phyloP scores from a whole-genome alignment of 352 stramenopile genomes.

The Phytophthora kernoviae region DNA sequence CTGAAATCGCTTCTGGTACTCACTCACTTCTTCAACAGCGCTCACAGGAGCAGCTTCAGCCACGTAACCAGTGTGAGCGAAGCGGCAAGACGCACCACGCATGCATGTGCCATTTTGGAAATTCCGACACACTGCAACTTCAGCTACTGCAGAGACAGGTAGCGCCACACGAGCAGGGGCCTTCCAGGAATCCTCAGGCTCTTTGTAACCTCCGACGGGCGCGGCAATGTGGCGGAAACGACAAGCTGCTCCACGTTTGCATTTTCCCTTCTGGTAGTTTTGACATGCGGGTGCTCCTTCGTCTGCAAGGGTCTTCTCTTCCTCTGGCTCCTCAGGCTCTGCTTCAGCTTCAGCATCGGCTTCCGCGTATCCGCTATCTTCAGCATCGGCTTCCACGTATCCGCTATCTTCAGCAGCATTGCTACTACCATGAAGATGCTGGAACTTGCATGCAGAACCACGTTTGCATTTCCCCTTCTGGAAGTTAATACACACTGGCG shows the following conservation, averaged over 20 bases:
- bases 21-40: slow-evolving; percentile 59
- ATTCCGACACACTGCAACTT: slow-evolving; percentile 58
- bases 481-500: slow-evolving; percentile 74
- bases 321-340: slow-evolving; percentile 16
- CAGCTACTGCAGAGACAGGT: slow-evolving; percentile 42
- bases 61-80: slow-evolving; percentile 50
- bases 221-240: slow-evolving; percentile 62
- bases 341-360: slow-evolving; percentile 5
- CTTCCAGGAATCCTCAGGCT: slow-evolving; percentile 22
- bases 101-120: slow-evolving; percentile 49
- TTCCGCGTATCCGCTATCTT: slow-evolving; percentile 11
- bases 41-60: slow-evolving; percentile 14
- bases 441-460: slow-evolving; percentile 58
- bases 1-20: slow-evolving; percentile 71
- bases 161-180: slow-evolving; percentile 42
- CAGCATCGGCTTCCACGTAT: slow-evolving; percentile 3
- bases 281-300: slow-evolving; percentile 59
- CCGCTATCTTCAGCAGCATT: slow-evolving; percentile 9
- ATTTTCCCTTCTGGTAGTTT: slow-evolving; percentile 74
- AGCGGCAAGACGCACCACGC: slow-evolving; percentile 59
- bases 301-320: slow-evolving; percentile 46
- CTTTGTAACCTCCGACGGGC: slow-evolving; percentile 8
- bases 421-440: slow-evolving; percentile 42
- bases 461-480: slow-evolving; percentile 80
- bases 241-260: slow-evolving; percentile 64